These are phyloP conservation scores for Nitzschia sp. DNA, from an alignment of 108 stramenopile genomes.

Conservation along the genomic window DNA sequence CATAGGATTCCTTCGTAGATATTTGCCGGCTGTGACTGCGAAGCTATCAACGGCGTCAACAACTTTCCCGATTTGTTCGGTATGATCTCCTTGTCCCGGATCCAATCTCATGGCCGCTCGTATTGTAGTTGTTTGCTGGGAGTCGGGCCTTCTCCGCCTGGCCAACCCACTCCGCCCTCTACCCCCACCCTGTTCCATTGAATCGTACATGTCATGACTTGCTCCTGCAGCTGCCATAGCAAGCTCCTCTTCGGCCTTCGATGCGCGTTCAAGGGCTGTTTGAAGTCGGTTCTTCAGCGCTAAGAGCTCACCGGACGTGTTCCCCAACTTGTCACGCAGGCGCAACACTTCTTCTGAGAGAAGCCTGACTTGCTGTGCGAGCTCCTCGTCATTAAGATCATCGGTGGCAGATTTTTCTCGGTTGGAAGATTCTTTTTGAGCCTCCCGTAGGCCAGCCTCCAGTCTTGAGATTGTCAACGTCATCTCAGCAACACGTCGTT, in stretches of 20 bases:
- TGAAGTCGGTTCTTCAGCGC: conserved; percentile 73
- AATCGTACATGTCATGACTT: conserved; percentile 14
- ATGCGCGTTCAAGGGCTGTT: conserved; percentile 56
- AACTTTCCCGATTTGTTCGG: conserved; percentile 61
- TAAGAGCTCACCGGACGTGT: conserved; percentile 49
- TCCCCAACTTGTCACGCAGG: conserved; percentile 61
- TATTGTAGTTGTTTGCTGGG: conserved; percentile 55
- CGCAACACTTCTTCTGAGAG: conserved; percentile 78
- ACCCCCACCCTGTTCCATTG: conserved; percentile 11
- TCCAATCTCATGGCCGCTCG: conserved; percentile 69
- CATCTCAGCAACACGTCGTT: conserved; percentile 72
- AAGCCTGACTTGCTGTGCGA: conserved; percentile 53
- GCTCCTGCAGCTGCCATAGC: neutral
- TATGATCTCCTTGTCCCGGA: conserved; percentile 59
- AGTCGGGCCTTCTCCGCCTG: conserved; percentile 22
- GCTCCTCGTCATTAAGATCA: conserved; percentile 36
- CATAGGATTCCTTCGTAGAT: conserved; percentile 72
- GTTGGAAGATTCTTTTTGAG: conserved; percentile 1
- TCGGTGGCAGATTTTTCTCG: conserved; percentile 12
- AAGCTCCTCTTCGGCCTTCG: conserved; percentile 61
- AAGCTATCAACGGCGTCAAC: conserved; percentile 76
- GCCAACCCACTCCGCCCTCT: neutral
- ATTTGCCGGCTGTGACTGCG: conserved; percentile 67
- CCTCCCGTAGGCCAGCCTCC: conserved; percentile 38
- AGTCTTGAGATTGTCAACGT: conserved; percentile 47